phyloP scores from a whole-genome alignment of 192 early-diverging fungal genomes.

The Podila clonocystis region DNA sequence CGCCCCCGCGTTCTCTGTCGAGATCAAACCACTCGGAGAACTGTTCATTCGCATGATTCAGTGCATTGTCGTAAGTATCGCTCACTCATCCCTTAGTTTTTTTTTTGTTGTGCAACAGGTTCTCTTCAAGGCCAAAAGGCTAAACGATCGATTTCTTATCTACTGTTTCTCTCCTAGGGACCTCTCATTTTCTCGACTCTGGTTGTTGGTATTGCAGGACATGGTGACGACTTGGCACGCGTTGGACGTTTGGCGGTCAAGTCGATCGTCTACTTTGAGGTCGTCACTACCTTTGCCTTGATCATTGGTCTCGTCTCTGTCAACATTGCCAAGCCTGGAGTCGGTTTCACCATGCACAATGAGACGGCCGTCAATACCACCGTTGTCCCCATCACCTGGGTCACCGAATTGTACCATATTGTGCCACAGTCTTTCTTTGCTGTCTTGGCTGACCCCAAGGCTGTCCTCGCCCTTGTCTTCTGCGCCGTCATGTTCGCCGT shows the following conservation, averaged over 20 bases:
- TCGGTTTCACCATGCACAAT: conserved; percentile 51
- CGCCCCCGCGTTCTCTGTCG: conserved; percentile 51
- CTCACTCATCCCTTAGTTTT: background rate
- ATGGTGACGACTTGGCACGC: conserved; percentile 67
- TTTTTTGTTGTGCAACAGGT: background rate
- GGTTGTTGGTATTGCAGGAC: conserved; percentile 80
- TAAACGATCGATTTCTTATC: conserved; percentile 1
- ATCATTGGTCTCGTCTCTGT: conserved; percentile 72
- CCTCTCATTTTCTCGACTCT: conserved; percentile 80
- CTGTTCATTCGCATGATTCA: conserved; percentile 65
- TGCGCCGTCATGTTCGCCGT: conserved; percentile 73
- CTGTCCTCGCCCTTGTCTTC: conserved; percentile 68
- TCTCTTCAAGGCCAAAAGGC: background rate
- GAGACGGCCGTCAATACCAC: background rate
- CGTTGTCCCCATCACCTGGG: conserved; percentile 57
- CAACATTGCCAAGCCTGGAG: conserved; percentile 71
- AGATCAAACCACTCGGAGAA: conserved; percentile 59
- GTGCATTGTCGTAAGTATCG: conserved; percentile 48
- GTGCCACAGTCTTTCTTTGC: conserved; percentile 69
- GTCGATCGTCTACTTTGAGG: conserved; percentile 74
- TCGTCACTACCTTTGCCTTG: conserved; percentile 70
- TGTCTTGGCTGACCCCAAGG: conserved; percentile 50
- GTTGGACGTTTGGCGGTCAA: conserved; percentile 74
- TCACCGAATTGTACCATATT: conserved; percentile 63
- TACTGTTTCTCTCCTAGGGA: conserved; percentile 18